phyloP scores from a whole-genome alignment of 176 grass and related monocot genomes.

The Puccinellia tenuiflora region DNA sequence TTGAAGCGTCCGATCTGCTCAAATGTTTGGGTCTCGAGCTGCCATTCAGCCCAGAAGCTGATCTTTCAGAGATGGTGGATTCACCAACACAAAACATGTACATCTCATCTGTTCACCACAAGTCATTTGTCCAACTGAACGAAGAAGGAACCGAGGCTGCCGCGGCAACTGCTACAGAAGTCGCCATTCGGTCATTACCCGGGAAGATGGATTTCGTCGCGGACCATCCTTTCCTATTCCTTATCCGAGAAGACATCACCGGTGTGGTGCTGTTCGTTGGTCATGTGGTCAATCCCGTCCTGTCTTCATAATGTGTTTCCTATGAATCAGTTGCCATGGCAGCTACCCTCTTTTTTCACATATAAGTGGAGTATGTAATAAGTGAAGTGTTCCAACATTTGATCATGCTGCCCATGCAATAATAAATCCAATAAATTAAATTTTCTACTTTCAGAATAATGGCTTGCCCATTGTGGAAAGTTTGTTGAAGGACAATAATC shows the following conservation, averaged over 20 bases:
- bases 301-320: background rate
- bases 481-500: no score
- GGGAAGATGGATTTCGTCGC: background rate
- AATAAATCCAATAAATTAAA: background rate
- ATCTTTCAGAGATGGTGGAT: background rate
- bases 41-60: background rate
- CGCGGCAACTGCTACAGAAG: background rate
- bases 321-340: background rate
- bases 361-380: background rate
- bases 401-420: background rate
- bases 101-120: background rate
- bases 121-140: background rate
- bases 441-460: no score
- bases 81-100: background rate
- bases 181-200: background rate
- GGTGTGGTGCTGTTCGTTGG: background rate
- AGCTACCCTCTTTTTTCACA: background rate
- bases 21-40: background rate
- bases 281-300: background rate
- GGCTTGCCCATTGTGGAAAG: no score
- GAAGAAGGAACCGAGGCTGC: background rate
- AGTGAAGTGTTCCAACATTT: background rate
- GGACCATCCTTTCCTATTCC: background rate
- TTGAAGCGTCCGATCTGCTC: background rate
- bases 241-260: background rate